Percentiles rank a stretch among this genome's conserved stretches.
Evolutionary conservation across 345 rosid species (phyloP).

Genomic region (Lagerstroemia speciosa): DNA sequence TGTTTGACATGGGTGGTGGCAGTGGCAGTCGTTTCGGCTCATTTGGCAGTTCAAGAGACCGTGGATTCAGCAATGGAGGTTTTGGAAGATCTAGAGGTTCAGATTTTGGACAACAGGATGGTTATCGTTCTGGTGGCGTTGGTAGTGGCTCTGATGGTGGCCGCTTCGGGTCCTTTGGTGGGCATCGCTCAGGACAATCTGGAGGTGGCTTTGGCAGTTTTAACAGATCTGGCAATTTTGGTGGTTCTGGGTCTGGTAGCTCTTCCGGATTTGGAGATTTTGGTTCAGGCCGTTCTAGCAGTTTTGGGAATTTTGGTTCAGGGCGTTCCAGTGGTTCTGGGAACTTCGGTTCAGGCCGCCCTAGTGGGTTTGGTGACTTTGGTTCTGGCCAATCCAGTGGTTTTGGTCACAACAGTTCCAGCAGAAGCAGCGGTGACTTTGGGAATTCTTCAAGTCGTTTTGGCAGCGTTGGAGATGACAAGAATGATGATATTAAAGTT

Average conservation of each 20-base stretch:
- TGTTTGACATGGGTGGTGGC: constrained; percentile 30
- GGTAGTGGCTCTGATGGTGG: not conserved
- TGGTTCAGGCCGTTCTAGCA: constrained; percentile 29
- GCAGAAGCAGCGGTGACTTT: no score
- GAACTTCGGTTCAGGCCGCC: constrained; percentile 8
- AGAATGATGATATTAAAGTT: no score
- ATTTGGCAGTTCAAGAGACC: constrained; percentile 26
- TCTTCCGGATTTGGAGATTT: constrained; percentile 27
- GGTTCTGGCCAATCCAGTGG: not conserved
- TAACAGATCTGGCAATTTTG: constrained; percentile 23
- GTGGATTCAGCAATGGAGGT: constrained; percentile 11
- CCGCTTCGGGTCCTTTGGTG: constrained; percentile 9
- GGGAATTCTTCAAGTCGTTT: no score
- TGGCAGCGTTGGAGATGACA: no score
- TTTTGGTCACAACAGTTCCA: not conserved
- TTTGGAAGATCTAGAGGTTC: constrained; percentile 14
- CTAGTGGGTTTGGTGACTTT: constrained; percentile 11
- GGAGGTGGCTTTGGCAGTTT: constrained; percentile 28
- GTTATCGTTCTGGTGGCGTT: constrained; percentile 1
- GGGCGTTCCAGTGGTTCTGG: constrained; percentile 34
- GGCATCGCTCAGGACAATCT: constrained; percentile 20
- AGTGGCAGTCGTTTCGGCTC: constrained; percentile 14
- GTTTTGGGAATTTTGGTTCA: constrained; percentile 29
- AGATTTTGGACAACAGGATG: constrained; percentile 10
- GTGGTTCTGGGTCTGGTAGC: constrained; percentile 22